A percentile compares a stretch with the other conserved stretches of the same genome.
Conservation (phyloP, 2,329 filamentous ascomycete species). For the Colletotrichum cereale region DNA sequence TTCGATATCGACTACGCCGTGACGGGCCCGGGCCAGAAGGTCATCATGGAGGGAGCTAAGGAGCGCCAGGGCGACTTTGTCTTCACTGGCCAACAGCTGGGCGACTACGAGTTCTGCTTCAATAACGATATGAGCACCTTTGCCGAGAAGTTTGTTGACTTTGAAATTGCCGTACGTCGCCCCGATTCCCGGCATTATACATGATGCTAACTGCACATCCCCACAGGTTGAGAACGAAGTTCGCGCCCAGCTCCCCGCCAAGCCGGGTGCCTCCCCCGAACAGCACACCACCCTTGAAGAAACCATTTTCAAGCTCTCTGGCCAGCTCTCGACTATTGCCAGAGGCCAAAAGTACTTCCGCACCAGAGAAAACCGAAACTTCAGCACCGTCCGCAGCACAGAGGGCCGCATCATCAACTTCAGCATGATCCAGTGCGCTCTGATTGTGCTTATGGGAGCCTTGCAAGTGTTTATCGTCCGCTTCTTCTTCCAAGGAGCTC, state of each 20-base stretch:
- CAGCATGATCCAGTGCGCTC: conserved; percentile 88
- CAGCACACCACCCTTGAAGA: conserved; percentile 92
- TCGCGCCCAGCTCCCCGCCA: conserved; percentile 84
- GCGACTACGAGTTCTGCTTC: conserved; percentile 98
- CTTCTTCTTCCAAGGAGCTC: conserved; percentile 93
- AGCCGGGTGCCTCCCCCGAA: conserved; percentile 89
- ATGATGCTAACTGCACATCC: conserved; percentile 33
- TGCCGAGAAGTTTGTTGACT: conserved; percentile 96
- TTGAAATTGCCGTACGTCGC: conserved; percentile 87
- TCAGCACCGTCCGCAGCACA: conserved; percentile 96
- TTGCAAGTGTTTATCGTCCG: conserved; percentile 97
- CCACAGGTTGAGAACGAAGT: conserved; percentile 89
- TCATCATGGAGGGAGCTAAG: conserved; percentile 88
- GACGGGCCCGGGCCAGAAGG: conserved; percentile 81
- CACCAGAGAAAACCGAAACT: conserved; percentile 98
- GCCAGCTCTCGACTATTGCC: conserved; percentile 92
- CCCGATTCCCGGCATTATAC: conserved; percentile 28
- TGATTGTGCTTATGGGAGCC: conserved; percentile 96
- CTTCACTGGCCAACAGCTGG: conserved; percentile 88
- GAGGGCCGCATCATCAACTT: conserved; percentile 98
- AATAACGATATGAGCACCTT: conserved; percentile 99
- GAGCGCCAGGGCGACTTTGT: conserved; percentile 98
- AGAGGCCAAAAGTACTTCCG: conserved; percentile 99
- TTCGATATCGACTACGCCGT: conserved; percentile 98
- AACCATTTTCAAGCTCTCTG: conserved; percentile 93